Conservation (phyloP, 495 filamentous ascomycete species). For the Penicillium mononematosum region DNA sequence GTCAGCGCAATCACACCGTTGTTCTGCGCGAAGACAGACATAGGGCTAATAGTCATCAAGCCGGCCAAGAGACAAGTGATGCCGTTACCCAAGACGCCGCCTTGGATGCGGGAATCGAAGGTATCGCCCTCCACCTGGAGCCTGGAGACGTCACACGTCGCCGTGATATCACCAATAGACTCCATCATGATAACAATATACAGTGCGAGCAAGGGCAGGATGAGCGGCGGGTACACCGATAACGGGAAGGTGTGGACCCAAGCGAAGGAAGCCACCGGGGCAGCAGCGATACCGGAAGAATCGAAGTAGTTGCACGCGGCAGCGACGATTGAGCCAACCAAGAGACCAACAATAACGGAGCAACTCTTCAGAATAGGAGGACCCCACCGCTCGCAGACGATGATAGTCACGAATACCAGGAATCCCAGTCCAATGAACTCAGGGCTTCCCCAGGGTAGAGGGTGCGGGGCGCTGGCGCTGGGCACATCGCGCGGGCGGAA, state of each 20-base stretch:
- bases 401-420: slow-evolving; percentile 85
- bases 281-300: slow-evolving; percentile 59
- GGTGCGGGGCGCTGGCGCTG: slow-evolving; percentile 66
- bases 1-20: slow-evolving; percentile 92
- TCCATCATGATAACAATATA: slow-evolving; percentile 89
- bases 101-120: slow-evolving; percentile 89
- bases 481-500: slow-evolving; percentile 61
- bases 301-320: slow-evolving; percentile 84
- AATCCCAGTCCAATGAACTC: slow-evolving; percentile 91
- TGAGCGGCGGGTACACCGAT: slow-evolving; percentile 75
- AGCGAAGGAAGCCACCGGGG: slow-evolving; percentile 80
- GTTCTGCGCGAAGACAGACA: slow-evolving; percentile 82
- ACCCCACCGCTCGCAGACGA: slow-evolving; percentile 81
- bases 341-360: slow-evolving; percentile 74
- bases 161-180: slow-evolving; percentile 69
- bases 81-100: slow-evolving; percentile 76
- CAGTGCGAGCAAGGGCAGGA: slow-evolving; percentile 79
- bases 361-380: slow-evolving; percentile 74
- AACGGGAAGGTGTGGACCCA: slow-evolving; percentile 90
- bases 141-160: slow-evolving; percentile 73
- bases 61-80: slow-evolving; percentile 77
- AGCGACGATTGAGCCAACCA: slow-evolving; percentile 86
- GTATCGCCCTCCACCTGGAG: slow-evolving; percentile 75
- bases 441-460: slow-evolving; percentile 82
- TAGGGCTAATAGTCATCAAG: slow-evolving; percentile 80